Evolutionary conservation across 805 yeast genomes (phyloP).

Genomic region (Maudiozyma bulderi): DNA sequence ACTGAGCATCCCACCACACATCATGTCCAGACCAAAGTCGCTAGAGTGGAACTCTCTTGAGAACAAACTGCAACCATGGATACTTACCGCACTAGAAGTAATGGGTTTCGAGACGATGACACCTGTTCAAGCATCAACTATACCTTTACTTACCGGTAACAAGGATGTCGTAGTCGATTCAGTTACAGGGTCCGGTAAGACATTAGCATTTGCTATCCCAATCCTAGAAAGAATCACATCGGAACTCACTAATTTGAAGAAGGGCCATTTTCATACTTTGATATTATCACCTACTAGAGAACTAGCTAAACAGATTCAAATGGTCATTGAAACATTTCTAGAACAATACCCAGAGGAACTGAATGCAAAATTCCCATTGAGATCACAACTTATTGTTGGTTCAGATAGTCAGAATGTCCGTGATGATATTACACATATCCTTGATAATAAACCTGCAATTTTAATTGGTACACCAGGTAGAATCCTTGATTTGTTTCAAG

Average conservation of each 20-base stretch:
- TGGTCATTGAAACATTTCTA: conserved; percentile 53
- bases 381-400: conserved; percentile 49
- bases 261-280: conserved; percentile 63
- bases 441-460: conserved; percentile 54
- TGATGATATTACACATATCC: conserved; percentile 59
- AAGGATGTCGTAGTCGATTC: conserved; percentile 97
- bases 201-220: conserved; percentile 83
- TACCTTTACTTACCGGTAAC: conserved; percentile 72
- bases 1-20: not conserved
- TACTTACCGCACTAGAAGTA: conserved; percentile 55
- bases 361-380: conserved; percentile 26
- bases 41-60: conserved; percentile 53
- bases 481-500: conserved; percentile 56
- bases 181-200: conserved; percentile 97
- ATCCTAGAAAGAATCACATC: conserved; percentile 53
- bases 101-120: conserved; percentile 79
- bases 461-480: conserved; percentile 92
- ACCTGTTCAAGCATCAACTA: conserved; percentile 92
- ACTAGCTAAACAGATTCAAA: conserved; percentile 58
- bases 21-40: conserved; percentile 32
- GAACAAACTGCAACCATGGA: conserved; percentile 56
- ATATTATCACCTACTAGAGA: conserved; percentile 63
- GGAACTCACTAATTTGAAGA: conserved; percentile 25
- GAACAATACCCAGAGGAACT: conserved; percentile 44
- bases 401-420: conserved; percentile 48